Percentiles rank a stretch among this genome's conserved stretches.
These are phyloP conservation scores for Stagonosporopsis tanaceti DNA, from an alignment of 2,329 filamentous ascomycete genomes.

Conservation along the genomic window DNA sequence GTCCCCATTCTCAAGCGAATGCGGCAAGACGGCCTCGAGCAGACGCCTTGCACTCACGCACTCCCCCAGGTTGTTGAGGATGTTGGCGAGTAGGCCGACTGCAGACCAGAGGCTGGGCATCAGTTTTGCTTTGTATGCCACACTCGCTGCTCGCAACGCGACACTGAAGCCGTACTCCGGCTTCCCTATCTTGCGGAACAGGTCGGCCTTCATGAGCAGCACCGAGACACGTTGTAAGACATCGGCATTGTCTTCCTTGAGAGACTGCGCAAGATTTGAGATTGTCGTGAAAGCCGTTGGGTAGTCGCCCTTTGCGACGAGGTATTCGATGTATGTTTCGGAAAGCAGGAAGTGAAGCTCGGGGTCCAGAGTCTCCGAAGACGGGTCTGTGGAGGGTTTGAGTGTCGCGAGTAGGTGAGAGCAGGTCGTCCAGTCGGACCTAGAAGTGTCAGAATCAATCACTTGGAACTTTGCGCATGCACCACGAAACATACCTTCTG, in stretches of 20 bases:
- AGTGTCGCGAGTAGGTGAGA: conserved; percentile 66
- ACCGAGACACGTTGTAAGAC: conserved; percentile 74
- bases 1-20: conserved; percentile 74
- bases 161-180: conserved; percentile 80
- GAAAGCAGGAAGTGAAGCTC: conserved; percentile 67
- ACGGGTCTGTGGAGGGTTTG: conserved; percentile 50
- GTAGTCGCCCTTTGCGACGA: conserved; percentile 63
- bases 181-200: conserved; percentile 73
- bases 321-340: conserved; percentile 67
- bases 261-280: conserved; percentile 59
- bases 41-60: conserved; percentile 72
- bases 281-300: conserved; percentile 62
- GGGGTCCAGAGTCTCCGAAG: conserved; percentile 59
- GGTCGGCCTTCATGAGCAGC: conserved; percentile 74
- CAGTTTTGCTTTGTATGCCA: conserved; percentile 74
- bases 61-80: conserved; percentile 74
- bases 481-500: conserved; percentile 52
- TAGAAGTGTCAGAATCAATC: conserved; percentile 33
- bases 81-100: conserved; percentile 69
- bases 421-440: conserved; percentile 65
- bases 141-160: conserved; percentile 75
- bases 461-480: background rate
- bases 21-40: conserved; percentile 74
- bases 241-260: conserved; percentile 66
- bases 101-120: conserved; percentile 77